Evolutionary conservation across 257 asterid species (phyloP), one percentile per base, ranked within the genome.

Genomic region (Nemophila menziesii): DNA sequence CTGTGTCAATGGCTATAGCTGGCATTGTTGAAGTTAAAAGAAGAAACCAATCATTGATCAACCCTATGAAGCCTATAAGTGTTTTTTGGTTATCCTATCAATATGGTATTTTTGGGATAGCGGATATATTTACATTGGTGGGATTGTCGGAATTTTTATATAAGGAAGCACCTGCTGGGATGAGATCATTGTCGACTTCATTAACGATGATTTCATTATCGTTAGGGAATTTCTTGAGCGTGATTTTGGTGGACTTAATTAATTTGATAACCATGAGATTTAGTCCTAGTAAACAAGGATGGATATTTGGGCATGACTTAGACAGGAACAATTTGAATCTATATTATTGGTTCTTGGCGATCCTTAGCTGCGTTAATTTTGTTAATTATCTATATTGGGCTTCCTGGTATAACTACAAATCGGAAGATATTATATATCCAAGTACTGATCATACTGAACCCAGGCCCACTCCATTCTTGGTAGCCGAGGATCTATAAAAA

Each of bases 281-380:
- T 2, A 45, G 75, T 10, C 69, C 75, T 2, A 67, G 72, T 22
- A 66, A 65, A 16, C 51, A 48, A 16, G 94, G 96, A 11, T 86
- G 96, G 92, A 18, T 86, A 46, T 60, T 72, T 6, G 96, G 86
- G 9, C 55, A 49, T 46, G 68, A 65, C 20, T 44, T 86, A 70
- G 79, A 86, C 33, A 44, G 20, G 54, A 78, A 70, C 46, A 58
- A 70, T 6, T 64, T 86, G 82, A 21, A 76, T 17, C 39, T 59
- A 14, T 86, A 81, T 55, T 82, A 65, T 34, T 86, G 94, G 96
- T 82, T 82, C 54, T 61, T 86, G 82, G 92, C 92, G 0, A 48
- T 76, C 18, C 73, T 86, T 51, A 82, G 94, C 19, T 50, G 54
- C 3, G 57, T 81, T 2, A 86, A 86, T 23, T 82, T 86, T 53